phyloP scores from a whole-genome alignment of 805 yeast species.

The Blastobotrys robertii region DNA sequence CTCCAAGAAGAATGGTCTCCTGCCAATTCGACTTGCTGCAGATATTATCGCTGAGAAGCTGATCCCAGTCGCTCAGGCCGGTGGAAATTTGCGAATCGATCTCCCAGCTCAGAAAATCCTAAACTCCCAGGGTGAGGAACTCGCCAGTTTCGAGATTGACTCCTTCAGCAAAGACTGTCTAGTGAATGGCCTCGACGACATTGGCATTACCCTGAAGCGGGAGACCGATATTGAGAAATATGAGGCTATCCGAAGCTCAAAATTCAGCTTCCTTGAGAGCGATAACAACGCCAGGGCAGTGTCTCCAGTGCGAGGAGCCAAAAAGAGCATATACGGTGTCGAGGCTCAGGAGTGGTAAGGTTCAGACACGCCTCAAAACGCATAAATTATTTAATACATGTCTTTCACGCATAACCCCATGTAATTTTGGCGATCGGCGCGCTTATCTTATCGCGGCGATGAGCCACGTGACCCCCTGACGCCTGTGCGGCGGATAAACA shows the following conservation, averaged over 20 bases:
- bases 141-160: constrained; percentile 83
- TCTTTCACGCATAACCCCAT: no score
- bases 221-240: constrained; percentile 65
- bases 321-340: constrained; percentile 6
- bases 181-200: constrained; percentile 91
- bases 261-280: constrained; percentile 87
- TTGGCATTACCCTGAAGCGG: constrained; percentile 88
- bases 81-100: constrained; percentile 66
- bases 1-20: constrained; percentile 89
- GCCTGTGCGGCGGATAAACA: not conserved
- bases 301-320: constrained; percentile 36
- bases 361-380: not conserved
- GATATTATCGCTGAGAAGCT: constrained; percentile 62
- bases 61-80: constrained; percentile 70
- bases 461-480: not conserved
- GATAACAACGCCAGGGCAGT: constrained; percentile 53
- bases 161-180: constrained; percentile 90
- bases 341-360: constrained; percentile 6
- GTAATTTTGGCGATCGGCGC: not conserved
- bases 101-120: constrained; percentile 76
- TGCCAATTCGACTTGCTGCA: constrained; percentile 86
- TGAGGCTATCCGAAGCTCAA: constrained; percentile 67
- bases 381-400: not conserved
- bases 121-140: constrained; percentile 56
- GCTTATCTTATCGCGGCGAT: not conserved